Evolutionary conservation across 1,139 yeast species (phyloP).

Genomic region (Suhomyces bolitotheri): DNA sequence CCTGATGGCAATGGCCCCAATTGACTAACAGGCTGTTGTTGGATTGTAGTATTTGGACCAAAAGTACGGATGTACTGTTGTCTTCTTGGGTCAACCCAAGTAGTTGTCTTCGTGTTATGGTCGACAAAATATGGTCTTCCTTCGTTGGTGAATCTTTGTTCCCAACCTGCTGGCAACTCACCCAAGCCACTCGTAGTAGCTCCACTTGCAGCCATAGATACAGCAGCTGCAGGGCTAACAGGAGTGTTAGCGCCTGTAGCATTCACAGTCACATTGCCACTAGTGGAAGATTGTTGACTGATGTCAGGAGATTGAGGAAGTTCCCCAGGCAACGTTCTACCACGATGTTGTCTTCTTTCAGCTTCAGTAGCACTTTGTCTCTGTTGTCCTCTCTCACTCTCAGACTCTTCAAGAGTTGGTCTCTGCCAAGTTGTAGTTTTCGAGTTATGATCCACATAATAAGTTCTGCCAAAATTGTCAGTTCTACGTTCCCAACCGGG

Average conservation of each 20-base stretch:
- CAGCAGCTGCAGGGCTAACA: conserved; percentile 69
- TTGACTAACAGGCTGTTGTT: conserved; percentile 98
- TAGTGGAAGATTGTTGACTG: conserved; percentile 20
- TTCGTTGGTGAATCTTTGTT: conserved; percentile 95
- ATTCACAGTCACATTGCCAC: conserved; percentile 48
- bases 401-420: conserved; percentile 75
- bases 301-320: conserved; percentile 39
- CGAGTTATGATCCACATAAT: conserved; percentile 96
- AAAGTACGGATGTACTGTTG: conserved; percentile 97
- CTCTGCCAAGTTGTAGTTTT: conserved; percentile 98
- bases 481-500: conserved; percentile 99
- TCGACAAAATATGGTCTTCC: conserved; percentile 98
- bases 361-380: conserved; percentile 70
- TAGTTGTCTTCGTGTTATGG: conserved; percentile 96
- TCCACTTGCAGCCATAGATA: conserved; percentile 82
- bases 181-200: conserved; percentile 96
- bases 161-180: conserved; percentile 98
- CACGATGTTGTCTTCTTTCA: conserved; percentile 88
- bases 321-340: conserved; percentile 85
- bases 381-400: conserved; percentile 62
- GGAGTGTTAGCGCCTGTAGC: conserved; percentile 48
- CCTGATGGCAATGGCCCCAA: conserved; percentile 98
- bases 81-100: conserved; percentile 99
- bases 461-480: conserved; percentile 94
- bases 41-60: conserved; percentile 86